Conservation (phyloP, 2,329 filamentous ascomycete genomes). For the Berkeleyomyces rouxiae region DNA sequence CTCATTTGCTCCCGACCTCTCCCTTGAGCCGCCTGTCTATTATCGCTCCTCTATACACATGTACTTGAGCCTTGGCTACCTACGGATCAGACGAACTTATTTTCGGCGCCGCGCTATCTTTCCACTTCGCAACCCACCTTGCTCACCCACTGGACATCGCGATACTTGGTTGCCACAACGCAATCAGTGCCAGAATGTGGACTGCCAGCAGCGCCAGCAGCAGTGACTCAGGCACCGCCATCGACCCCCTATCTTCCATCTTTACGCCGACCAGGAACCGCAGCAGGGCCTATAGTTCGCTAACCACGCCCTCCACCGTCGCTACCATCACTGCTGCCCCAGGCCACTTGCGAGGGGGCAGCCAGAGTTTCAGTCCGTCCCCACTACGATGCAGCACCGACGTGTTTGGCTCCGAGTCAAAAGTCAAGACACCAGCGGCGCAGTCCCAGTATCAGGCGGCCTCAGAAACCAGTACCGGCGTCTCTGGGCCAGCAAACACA, state of each 20-base stretch:
- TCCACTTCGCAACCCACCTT: no score
- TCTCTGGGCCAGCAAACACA: background rate
- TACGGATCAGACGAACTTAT: no score
- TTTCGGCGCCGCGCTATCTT: no score
- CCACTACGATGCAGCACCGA: slow-evolving; percentile 8
- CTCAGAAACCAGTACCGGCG: background rate
- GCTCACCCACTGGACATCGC: no score
- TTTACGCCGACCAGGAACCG: slow-evolving; percentile 9
- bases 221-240: slow-evolving; percentile 1
- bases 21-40: no score
- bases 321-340: background rate
- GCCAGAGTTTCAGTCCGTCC: slow-evolving; percentile 9
- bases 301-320: slow-evolving; percentile 6
- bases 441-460: background rate
- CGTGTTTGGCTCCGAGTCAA: background rate
- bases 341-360: slow-evolving; percentile 6
- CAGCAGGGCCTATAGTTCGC: slow-evolving; percentile 7
- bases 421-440: background rate
- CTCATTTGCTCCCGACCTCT: no score
- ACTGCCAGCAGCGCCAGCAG: slow-evolving; percentile 1
- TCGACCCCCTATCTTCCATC: slow-evolving; percentile 4
- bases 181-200: slow-evolving; percentile 6
- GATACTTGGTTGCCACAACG: no score
- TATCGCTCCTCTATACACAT: no score
- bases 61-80: no score